A percentile compares a stretch with the other conserved stretches of the same genome.
These are phyloP conservation scores for Lichtheimia ramosa DNA, from an alignment of 371 early-diverging fungal genomes.

Conservation along the genomic window DNA sequence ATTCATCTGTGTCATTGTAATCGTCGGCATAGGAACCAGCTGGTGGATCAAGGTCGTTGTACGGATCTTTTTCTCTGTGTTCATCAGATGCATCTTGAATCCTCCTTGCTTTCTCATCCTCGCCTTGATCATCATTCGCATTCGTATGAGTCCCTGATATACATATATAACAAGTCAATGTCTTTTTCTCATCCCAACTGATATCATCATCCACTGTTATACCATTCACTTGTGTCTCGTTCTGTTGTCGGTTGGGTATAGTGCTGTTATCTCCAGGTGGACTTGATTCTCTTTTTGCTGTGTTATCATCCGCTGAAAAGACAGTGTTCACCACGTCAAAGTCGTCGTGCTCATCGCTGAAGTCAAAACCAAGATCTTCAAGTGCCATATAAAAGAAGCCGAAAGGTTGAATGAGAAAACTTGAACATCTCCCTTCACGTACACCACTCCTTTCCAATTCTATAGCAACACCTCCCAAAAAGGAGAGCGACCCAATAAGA, in stretches of 20 bases:
- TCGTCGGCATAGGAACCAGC: no score
- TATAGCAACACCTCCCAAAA: neutral
- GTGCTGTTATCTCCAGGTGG: no score
- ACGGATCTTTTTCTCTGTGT: conserved; percentile 10
- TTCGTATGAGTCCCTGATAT: no score
- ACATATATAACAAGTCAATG: neutral
- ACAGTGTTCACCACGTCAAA: conserved; percentile 11
- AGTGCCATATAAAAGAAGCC: neutral
- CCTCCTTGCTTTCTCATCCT: neutral
- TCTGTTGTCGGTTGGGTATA: no score
- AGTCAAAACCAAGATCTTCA: conserved; percentile 51
- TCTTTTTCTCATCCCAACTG: neutral
- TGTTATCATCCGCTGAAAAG: conserved; percentile 8
- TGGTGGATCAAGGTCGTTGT: no score
- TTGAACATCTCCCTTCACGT: neutral
- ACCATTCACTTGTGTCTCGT: no score
- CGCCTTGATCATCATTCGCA: no score
- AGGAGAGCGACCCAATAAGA: neutral
- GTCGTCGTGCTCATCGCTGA: conserved; percentile 40
- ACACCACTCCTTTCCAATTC: neutral
- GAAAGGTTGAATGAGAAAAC: neutral
- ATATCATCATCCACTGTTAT: neutral
- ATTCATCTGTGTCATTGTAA: conserved; percentile 10
- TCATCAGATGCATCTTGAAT: conserved; percentile 1
- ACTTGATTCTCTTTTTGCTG: no score